These are phyloP conservation scores for Pseudohalonectria lignicola DNA, from an alignment of 2,329 filamentous ascomycete species.

Conservation along the genomic window DNA sequence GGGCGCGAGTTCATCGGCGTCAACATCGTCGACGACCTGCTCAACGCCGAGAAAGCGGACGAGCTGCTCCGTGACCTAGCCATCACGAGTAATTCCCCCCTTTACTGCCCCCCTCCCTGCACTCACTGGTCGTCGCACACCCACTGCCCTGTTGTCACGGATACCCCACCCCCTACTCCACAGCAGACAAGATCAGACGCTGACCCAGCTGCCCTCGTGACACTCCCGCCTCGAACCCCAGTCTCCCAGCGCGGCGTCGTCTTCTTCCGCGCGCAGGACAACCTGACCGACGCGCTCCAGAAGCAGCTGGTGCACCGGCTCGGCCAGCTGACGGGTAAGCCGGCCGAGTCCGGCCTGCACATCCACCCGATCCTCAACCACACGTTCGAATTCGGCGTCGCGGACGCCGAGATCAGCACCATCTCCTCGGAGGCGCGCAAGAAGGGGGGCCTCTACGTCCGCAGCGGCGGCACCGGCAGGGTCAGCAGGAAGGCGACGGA, in stretches of 20 bases:
- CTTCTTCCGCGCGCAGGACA: conserved; percentile 35
- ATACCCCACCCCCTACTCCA: neutral
- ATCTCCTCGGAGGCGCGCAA: conserved; percentile 29
- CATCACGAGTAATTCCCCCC: conserved; percentile 37
- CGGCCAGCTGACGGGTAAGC: conserved; percentile 18
- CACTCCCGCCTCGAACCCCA: too few relatives aligned
- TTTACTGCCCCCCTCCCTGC: neutral
- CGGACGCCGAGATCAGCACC: conserved; percentile 36
- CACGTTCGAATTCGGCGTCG: conserved; percentile 2
- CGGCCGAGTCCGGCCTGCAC: conserved; percentile 36
- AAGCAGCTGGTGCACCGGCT: conserved; percentile 8
- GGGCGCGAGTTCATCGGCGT: conserved; percentile 33
- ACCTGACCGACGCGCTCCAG: conserved; percentile 7
- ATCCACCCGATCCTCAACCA: conserved; percentile 30
- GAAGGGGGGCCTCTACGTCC: conserved; percentile 6
- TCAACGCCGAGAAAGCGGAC: conserved; percentile 28
- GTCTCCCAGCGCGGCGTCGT: conserved; percentile 38
- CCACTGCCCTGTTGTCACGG: neutral
- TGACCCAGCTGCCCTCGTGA: too few relatives aligned
- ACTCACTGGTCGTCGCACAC: neutral
- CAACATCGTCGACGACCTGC: conserved; percentile 20
- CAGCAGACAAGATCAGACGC: neutral
- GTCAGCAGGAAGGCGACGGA: conserved; percentile 7
- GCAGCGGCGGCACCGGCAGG: conserved; percentile 5
- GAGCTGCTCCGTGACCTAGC: conserved; percentile 42